Percentiles rank a stretch among this genome's conserved stretches.
Conservation (phyloP, 805 yeast genomes). For the Yamadazyma phyllophila region DNA sequence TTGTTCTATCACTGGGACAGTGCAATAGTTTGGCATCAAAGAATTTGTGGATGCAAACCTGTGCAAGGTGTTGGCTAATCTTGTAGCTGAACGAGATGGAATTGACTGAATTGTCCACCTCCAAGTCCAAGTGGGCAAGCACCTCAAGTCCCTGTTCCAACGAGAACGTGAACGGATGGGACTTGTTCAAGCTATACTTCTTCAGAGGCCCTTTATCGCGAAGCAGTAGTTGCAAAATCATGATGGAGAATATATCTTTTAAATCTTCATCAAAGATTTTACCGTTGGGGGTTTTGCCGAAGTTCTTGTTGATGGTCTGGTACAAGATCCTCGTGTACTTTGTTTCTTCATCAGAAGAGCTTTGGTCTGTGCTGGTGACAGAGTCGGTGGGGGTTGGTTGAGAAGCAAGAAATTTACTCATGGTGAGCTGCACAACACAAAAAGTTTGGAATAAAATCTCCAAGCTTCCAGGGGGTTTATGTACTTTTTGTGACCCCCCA, state of each 20-base stretch:
- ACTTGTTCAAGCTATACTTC: conserved; percentile 22
- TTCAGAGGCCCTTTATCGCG: conserved; percentile 9
- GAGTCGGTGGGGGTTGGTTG: neutral
- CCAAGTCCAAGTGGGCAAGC: conserved; percentile 50
- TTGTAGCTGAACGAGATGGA: conserved; percentile 54
- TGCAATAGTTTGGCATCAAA: conserved; percentile 66
- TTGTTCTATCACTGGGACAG: conserved; percentile 71
- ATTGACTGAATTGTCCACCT: conserved; percentile 48
- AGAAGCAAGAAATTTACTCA: neutral
- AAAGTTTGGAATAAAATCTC: neutral
- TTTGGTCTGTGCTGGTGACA: neutral
- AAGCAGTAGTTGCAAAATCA: conserved; percentile 39
- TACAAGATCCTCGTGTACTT: conserved; percentile 6
- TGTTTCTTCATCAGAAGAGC: conserved; percentile 1
- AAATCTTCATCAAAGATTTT: conserved; percentile 54
- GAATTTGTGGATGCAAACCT: conserved; percentile 47
- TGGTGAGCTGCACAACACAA: neutral
- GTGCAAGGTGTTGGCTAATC: conserved; percentile 51
- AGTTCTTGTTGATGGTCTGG: conserved; percentile 42
- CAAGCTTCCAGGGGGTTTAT: neutral
- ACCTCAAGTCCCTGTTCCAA: conserved; percentile 47
- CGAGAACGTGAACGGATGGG: conserved; percentile 60
- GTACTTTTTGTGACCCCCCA: neutral
- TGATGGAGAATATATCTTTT: conserved; percentile 55
- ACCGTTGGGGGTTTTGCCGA: conserved; percentile 53